A percentile compares a stretch with the other conserved stretches of the same genome.
These are phyloP conservation scores for Phytophthora colocasiae DNA, from an alignment of 352 stramenopile species.

Conservation along the genomic window DNA sequence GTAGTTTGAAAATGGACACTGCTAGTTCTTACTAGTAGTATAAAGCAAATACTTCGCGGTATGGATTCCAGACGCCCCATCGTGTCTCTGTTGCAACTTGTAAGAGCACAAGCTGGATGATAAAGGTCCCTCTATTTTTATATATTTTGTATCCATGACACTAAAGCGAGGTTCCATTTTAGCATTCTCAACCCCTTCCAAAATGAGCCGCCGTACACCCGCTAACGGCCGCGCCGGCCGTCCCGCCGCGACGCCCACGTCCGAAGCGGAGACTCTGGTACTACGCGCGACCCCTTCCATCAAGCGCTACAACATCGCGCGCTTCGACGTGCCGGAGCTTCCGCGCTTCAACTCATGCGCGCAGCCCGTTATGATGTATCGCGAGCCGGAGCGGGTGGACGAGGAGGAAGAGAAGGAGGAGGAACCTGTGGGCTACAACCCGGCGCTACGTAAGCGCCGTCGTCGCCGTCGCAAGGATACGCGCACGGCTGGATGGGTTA, in stretches of 20 bases:
- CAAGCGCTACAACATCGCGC: conserved; percentile 90
- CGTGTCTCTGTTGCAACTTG: too few relatives aligned
- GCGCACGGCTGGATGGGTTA: conserved; percentile 83
- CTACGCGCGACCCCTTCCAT: conserved; percentile 86
- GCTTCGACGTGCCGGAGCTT: conserved; percentile 77
- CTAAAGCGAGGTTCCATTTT: background rate
- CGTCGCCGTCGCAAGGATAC: conserved; percentile 80
- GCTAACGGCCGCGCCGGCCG: background rate
- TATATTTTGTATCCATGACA: background rate
- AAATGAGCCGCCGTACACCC: conserved; percentile 27
- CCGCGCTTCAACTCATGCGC: conserved; percentile 65
- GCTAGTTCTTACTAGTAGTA: too few relatives aligned
- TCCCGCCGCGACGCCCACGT: background rate
- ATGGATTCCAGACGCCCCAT: too few relatives aligned
- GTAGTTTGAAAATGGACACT: background rate
- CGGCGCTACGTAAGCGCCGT: conserved; percentile 74
- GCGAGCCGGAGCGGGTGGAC: conserved; percentile 79
- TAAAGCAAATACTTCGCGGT: too few relatives aligned
- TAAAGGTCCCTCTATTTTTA: background rate
- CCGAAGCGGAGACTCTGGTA: conserved; percentile 72
- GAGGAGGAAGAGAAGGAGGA: conserved; percentile 87
- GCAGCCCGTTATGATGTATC: conserved; percentile 90
- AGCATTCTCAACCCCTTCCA: background rate
- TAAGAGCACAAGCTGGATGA: background rate
- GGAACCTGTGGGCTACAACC: conserved; percentile 77